These are phyloP conservation scores for Phytophthora uliginosa DNA, from an alignment of 352 stramenopile species.

Conservation along the genomic window DNA sequence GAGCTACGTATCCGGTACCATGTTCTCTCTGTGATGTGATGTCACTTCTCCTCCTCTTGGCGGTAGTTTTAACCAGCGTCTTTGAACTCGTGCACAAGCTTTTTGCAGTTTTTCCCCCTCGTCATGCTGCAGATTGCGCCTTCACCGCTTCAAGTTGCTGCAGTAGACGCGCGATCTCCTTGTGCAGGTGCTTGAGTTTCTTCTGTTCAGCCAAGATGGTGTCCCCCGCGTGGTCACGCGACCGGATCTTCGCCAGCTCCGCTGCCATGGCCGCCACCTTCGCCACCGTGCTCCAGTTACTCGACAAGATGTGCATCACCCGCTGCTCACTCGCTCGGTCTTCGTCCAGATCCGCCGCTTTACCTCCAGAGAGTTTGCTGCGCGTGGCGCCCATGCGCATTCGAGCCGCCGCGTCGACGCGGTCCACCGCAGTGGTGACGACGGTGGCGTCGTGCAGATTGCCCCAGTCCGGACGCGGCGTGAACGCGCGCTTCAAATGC, in stretches of 20 bases:
- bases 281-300: slow-evolving; percentile 70
- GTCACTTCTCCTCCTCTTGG: slow-evolving; percentile 17
- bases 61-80: slow-evolving; percentile 28
- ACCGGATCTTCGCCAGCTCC: slow-evolving; percentile 63
- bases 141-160: slow-evolving; percentile 60
- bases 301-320: slow-evolving; percentile 60
- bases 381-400: slow-evolving; percentile 42
- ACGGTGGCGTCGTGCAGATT: slow-evolving; percentile 60
- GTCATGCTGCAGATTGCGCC: slow-evolving; percentile 26
- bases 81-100: slow-evolving; percentile 26
- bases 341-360: slow-evolving; percentile 44
- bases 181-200: slow-evolving; percentile 68
- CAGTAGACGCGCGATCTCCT: slow-evolving; percentile 64
- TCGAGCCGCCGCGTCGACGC: slow-evolving; percentile 40
- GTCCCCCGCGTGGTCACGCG: slow-evolving; percentile 58
- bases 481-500: slow-evolving; percentile 66
- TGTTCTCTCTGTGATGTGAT: slow-evolving; percentile 30
- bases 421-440: slow-evolving; percentile 68
- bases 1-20: slow-evolving; percentile 15
- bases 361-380: slow-evolving; percentile 25
- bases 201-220: slow-evolving; percentile 58
- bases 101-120: background rate
- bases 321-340: slow-evolving; percentile 49
- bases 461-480: slow-evolving; percentile 74
- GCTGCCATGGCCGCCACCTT: slow-evolving; percentile 65